Conservation (phyloP, 2,329 filamentous ascomycete species). For the Colletotrichum lini region DNA sequence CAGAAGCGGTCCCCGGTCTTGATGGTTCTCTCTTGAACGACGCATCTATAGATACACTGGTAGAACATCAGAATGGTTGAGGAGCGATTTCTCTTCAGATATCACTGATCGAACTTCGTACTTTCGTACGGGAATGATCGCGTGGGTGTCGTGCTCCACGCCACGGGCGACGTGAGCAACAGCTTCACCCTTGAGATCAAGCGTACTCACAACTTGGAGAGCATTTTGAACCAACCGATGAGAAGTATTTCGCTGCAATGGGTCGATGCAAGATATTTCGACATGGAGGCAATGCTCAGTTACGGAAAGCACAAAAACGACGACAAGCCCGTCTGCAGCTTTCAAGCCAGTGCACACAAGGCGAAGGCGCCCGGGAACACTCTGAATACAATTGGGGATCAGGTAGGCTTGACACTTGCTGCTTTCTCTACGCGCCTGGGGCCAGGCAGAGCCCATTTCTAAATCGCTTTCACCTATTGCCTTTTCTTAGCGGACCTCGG, state of each 20-base stretch:
- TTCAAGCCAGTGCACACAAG: not conserved
- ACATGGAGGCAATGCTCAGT: not conserved
- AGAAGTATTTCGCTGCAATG: not conserved
- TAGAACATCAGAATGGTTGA: slow-evolving; percentile 68
- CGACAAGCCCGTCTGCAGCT: not conserved
- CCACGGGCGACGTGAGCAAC: not conserved
- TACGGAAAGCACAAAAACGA: not conserved
- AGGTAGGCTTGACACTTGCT: not conserved
- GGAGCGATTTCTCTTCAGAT: slow-evolving; percentile 26
- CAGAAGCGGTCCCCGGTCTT: slow-evolving; percentile 70
- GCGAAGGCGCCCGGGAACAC: not conserved
- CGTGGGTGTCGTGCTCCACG: not conserved
- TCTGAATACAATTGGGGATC: not conserved
- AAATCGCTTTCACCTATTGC: not conserved
- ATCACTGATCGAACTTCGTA: not conserved
- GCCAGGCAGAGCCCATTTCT: not conserved
- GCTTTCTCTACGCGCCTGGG: not conserved
- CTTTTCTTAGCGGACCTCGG: not conserved
- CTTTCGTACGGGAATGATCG: not conserved
- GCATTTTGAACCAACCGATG: not conserved
- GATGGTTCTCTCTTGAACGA: slow-evolving; percentile 74
- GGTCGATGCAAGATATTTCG: not conserved
- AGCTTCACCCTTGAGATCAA: not conserved
- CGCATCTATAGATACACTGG: slow-evolving; percentile 80
- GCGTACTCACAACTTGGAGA: not conserved